Evolutionary conservation across 2,329 filamentous ascomycete genomes (phyloP), one percentile per base, ranked within the genome.

Genomic region (Aspergillus unguis): DNA sequence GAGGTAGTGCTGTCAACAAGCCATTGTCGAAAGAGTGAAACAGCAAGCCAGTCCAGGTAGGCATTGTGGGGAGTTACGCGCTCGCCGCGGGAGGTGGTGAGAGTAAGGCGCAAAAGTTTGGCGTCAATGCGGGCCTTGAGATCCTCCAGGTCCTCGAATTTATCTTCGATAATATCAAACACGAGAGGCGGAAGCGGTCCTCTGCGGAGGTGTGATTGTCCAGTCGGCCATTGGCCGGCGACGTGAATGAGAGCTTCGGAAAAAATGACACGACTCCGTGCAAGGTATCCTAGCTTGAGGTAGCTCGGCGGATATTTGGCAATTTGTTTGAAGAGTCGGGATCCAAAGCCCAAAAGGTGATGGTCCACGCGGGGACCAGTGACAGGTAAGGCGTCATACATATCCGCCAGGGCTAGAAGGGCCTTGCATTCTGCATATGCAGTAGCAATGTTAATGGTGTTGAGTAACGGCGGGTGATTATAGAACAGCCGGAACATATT

Each of bases 401-500:
- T 90, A 72, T 96, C 92, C n/a, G 91, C 92, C 17, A 96, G 80
- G 9, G 85, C 84, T 37, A 97, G 81, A 2, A 97, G 82, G 9
- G 89, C 87, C 73, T 96, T 96, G 80, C 90, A 96, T 72, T 96
- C 90, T 40, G 94, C 86, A 67, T 96, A 96, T 26, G 92, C 91
- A 56, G 91, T 87, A 49, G 91, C 90, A 58, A 97, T 95, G 69
- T 94, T 95, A 69, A 94, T 80, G 27, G 83, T 82, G 71, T 96
- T 92, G 31, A 97, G 81, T 0, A 84, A 67, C 0, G 92, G 92
- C 0, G 90, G 77, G 69, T 95, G 89, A 71, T 96, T 96, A 79
- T 97, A 97, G 77, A 96, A 96, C 57, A 94, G 87, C 63, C 92
- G 88, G 70, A 97, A 95, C 25, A 97, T 80, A 69, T 96, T 96